Evolutionary conservation across 2,329 filamentous ascomycete genomes (phyloP).

Genomic region (Colletotrichum camelliae): DNA sequence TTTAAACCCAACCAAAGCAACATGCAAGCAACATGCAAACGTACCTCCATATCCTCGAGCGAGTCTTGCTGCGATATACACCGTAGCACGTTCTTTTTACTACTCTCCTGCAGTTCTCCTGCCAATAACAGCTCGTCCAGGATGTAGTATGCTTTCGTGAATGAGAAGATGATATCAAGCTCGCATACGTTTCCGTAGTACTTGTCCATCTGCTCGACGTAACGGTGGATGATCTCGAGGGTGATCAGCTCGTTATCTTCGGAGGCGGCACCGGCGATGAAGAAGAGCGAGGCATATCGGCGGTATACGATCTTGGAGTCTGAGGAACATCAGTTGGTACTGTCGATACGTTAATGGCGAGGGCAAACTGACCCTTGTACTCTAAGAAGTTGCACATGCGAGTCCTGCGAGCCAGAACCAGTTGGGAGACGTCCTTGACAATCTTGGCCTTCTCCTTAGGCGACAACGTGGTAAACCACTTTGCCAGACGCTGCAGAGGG

Average conservation of each 20-base stretch:
- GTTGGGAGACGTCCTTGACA: slow-evolving; percentile 98
- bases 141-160: slow-evolving; percentile 99
- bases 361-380: slow-evolving; percentile 78
- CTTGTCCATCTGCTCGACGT: slow-evolving; percentile 99
- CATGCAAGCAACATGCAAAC: slow-evolving; percentile 41
- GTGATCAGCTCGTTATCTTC: slow-evolving; percentile 98
- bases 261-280: slow-evolving; percentile 97
- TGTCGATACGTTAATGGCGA: not conserved
- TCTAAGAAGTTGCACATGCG: slow-evolving; percentile 99
- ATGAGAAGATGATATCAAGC: slow-evolving; percentile 99
- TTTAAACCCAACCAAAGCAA: not conserved
- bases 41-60: slow-evolving; percentile 98
- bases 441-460: slow-evolving; percentile 99
- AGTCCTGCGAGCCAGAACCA: slow-evolving; percentile 92
- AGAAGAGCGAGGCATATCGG: slow-evolving; percentile 97
- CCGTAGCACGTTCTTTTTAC: slow-evolving; percentile 97
- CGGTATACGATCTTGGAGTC: slow-evolving; percentile 99
- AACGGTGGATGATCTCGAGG: slow-evolving; percentile 97
- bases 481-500: slow-evolving; percentile 81
- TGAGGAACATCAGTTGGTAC: slow-evolving; percentile 39
- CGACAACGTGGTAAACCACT: slow-evolving; percentile 98
- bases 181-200: slow-evolving; percentile 99
- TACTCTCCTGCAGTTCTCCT: slow-evolving; percentile 97
- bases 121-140: slow-evolving; percentile 94
- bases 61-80: slow-evolving; percentile 98